Conservation (phyloP, 257 asterid species). For the Lycium barbarum region DNA sequence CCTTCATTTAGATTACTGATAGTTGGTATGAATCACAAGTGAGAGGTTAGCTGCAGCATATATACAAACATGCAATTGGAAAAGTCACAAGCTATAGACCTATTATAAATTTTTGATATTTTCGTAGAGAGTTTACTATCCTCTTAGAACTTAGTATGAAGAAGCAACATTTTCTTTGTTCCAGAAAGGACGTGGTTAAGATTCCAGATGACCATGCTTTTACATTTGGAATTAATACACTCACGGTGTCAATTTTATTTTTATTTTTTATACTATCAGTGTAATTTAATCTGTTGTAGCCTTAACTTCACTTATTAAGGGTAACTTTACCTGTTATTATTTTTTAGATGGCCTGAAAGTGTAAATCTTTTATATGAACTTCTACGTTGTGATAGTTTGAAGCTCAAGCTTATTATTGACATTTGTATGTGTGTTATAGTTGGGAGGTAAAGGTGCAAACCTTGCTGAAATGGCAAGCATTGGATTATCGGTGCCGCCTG, state of each 20-base stretch:
- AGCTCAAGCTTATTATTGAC: not conserved
- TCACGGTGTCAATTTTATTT: too few species aligned
- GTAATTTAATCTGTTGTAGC: not conserved
- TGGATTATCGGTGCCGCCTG: conserved; percentile 95
- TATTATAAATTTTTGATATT: too few species aligned
- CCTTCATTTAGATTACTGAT: not conserved
- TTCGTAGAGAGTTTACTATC: too few species aligned
- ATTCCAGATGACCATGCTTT: too few species aligned
- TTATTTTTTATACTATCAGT: too few species aligned
- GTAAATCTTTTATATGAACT: not conserved
- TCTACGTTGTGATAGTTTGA: conserved; percentile 16
- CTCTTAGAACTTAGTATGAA: too few species aligned
- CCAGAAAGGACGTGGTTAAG: too few species aligned
- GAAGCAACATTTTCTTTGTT: too few species aligned
- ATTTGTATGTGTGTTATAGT: conserved; percentile 41
- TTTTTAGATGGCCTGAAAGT: not conserved
- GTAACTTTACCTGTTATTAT: not conserved
- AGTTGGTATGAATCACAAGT: not conserved
- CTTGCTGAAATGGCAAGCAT: conserved; percentile 99
- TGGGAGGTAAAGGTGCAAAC: conserved; percentile 99
- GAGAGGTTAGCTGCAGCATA: not conserved
- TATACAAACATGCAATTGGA: too few species aligned
- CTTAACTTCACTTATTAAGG: not conserved
- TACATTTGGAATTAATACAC: too few species aligned
- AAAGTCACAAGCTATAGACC: not conserved